Evolutionary conservation across 2,329 filamentous ascomycete species (phyloP).

Genomic region (Colletotrichum somersetense): DNA sequence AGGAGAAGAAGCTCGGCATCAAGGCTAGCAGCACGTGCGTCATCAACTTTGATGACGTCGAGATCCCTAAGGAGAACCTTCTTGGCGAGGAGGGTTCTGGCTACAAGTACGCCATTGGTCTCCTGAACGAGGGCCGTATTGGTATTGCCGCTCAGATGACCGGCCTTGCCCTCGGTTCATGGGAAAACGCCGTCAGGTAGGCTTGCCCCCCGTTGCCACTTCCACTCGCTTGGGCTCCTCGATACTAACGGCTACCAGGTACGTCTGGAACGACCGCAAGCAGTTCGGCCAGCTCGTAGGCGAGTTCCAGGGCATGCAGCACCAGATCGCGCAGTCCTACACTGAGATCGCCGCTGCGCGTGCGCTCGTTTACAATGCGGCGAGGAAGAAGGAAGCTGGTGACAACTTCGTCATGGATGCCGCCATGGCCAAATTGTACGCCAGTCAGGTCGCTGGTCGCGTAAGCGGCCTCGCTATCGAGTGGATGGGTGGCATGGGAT

Average conservation of each 20-base stretch:
- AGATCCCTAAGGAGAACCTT: slow-evolving; percentile 88
- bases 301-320: slow-evolving; percentile 99
- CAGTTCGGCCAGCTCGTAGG: slow-evolving; percentile 95
- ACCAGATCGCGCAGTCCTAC: slow-evolving; percentile 96
- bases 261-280: slow-evolving; percentile 98
- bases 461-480: slow-evolving; percentile 91
- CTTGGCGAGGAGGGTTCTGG: slow-evolving; percentile 90
- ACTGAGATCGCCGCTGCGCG: slow-evolving; percentile 93
- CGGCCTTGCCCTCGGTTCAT: slow-evolving; percentile 91
- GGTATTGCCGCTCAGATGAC: slow-evolving; percentile 99
- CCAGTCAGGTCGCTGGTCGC: slow-evolving; percentile 90
- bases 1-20: slow-evolving; percentile 99
- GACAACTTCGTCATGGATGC: slow-evolving; percentile 96
- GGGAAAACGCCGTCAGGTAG: slow-evolving; percentile 89
- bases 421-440: slow-evolving; percentile 97
- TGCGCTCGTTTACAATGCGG: slow-evolving; percentile 94
- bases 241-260: slow-evolving; percentile 59
- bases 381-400: slow-evolving; percentile 97
- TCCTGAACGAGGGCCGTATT: slow-evolving; percentile 96
- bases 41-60: slow-evolving; percentile 96
- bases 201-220: slow-evolving; percentile 23
- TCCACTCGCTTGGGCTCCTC: neutral
- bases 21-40: slow-evolving; percentile 96
- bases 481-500: slow-evolving; percentile 99
- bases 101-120: slow-evolving; percentile 96